A percentile compares a stretch with the other conserved stretches of the same genome.
phyloP scores from a whole-genome alignment of 148 eudicot genomes.

The Chenopodium suecicum region DNA sequence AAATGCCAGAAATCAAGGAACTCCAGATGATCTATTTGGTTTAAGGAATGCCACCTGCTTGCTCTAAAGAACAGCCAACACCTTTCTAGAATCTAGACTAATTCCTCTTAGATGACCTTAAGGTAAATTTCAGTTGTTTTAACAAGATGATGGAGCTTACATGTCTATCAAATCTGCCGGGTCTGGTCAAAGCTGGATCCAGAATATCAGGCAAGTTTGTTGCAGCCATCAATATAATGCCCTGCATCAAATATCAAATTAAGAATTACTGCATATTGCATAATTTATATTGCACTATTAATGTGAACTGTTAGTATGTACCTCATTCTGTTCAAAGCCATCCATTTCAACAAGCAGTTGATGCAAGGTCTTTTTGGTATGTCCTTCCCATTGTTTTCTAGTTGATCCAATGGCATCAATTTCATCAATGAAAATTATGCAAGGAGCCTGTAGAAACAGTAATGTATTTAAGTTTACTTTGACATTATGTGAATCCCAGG shows the following conservation, averaged over 20 bases:
- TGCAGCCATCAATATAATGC: constrained; percentile 98
- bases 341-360: constrained; percentile 99
- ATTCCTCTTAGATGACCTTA: neutral
- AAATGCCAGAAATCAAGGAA: neutral
- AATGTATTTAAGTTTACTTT: neutral
- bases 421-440: constrained; percentile 97
- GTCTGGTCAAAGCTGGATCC: constrained; percentile 95
- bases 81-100: neutral
- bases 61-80: neutral
- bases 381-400: constrained; percentile 99
- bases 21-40: neutral
- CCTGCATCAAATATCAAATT: constrained; percentile 47
- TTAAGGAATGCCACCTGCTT: neutral
- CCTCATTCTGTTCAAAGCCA: constrained; percentile 99
- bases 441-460: constrained; percentile 67
- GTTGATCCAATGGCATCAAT: constrained; percentile 96
- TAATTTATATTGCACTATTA: neutral
- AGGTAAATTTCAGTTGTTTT: neutral
- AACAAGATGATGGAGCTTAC: constrained; percentile 47
- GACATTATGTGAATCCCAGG: neutral
- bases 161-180: constrained; percentile 99
- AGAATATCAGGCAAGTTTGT: constrained; percentile 98
- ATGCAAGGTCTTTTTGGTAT: constrained; percentile 93
- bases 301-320: constrained; percentile 21
- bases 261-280: neutral